A percentile compares a stretch with the other conserved stretches of the same genome.
Evolutionary conservation across 2,329 filamentous ascomycete species (phyloP).

Genomic region (Colletotrichum sublineola): DNA sequence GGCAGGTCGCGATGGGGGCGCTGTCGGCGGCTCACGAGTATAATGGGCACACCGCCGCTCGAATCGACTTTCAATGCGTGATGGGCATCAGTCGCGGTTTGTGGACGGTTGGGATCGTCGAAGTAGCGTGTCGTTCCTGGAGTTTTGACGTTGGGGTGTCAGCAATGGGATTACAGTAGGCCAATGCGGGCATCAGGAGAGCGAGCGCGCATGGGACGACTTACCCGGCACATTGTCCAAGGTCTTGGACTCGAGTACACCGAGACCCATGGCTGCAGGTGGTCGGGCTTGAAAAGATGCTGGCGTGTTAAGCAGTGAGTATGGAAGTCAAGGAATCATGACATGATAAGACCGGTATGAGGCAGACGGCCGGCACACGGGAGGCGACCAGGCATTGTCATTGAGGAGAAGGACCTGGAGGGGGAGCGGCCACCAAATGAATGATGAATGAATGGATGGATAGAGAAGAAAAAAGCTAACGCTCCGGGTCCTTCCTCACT

Average conservation of each 20-base stretch:
- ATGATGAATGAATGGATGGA: background rate
- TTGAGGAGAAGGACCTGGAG: slow-evolving; percentile 4
- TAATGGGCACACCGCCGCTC: slow-evolving; percentile 75
- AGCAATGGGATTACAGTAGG: slow-evolving; percentile 28
- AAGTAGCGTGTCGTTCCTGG: slow-evolving; percentile 74
- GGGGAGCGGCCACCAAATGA: background rate
- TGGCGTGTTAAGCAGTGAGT: slow-evolving; percentile 4
- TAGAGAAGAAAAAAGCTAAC: background rate
- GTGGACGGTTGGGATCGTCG: slow-evolving; percentile 67
- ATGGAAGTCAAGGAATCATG: slow-evolving; percentile 14
- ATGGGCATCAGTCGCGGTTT: slow-evolving; percentile 56
- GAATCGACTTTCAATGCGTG: slow-evolving; percentile 78
- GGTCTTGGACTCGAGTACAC: slow-evolving; percentile 77
- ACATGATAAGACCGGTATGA: slow-evolving; percentile 7
- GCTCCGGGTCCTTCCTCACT: background rate
- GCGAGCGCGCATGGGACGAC: slow-evolving; percentile 4
- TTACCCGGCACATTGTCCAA: slow-evolving; percentile 81
- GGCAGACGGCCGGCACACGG: background rate
- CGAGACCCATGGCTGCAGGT: slow-evolving; percentile 71
- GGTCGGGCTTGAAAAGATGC: background rate
- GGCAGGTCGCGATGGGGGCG: background rate
- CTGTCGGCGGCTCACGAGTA: slow-evolving; percentile 70
- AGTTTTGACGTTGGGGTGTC: slow-evolving; percentile 12
- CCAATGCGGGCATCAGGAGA: slow-evolving; percentile 20
- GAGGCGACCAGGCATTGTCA: background rate